These are phyloP conservation scores for Penicillium sp. DNA, from an alignment of 2,329 filamentous ascomycete genomes.

Conservation along the genomic window DNA sequence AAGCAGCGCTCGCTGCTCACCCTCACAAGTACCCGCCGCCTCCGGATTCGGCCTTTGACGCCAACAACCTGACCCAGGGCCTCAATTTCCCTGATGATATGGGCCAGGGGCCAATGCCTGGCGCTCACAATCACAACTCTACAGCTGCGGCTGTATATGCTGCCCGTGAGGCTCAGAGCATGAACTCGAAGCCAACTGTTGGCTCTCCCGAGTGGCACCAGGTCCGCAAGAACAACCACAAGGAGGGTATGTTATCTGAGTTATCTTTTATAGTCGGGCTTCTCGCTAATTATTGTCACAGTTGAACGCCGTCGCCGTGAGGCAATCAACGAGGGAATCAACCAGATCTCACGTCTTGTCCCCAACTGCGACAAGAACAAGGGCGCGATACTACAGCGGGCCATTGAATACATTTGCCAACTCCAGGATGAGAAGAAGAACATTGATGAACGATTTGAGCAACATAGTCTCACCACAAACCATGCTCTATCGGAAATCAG, in stretches of 20 bases:
- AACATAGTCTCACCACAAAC: conserved; percentile 49
- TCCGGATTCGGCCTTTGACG: conserved; percentile 45
- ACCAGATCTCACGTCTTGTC: conserved; percentile 96
- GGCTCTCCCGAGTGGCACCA: conserved; percentile 98
- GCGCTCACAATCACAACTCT: conserved; percentile 51
- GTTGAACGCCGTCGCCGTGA: conserved; percentile 95
- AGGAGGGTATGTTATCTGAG: conserved; percentile 74
- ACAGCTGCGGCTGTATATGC: conserved; percentile 64
- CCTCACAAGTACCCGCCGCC: conserved; percentile 50
- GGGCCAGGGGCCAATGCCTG: conserved; percentile 40
- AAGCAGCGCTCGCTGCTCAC: conserved; percentile 52
- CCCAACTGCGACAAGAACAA: conserved; percentile 99
- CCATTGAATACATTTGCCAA: conserved; percentile 91
- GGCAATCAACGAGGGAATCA: conserved; percentile 98
- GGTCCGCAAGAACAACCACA: conserved; percentile 95
- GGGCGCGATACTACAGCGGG: conserved; percentile 90
- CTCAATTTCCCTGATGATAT: conserved; percentile 47
- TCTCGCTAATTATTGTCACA: conserved; percentile 42
- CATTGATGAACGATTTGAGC: conserved; percentile 48
- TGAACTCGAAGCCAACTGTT: conserved; percentile 78
- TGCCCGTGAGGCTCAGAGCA: conserved; percentile 55
- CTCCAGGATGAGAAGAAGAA: conserved; percentile 58
- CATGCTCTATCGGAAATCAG: conserved; percentile 78
- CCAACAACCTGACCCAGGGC: conserved; percentile 40
- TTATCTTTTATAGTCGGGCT: not conserved